Conservation (phyloP, 1,139 yeast species). For the Candida anutae region DNA sequence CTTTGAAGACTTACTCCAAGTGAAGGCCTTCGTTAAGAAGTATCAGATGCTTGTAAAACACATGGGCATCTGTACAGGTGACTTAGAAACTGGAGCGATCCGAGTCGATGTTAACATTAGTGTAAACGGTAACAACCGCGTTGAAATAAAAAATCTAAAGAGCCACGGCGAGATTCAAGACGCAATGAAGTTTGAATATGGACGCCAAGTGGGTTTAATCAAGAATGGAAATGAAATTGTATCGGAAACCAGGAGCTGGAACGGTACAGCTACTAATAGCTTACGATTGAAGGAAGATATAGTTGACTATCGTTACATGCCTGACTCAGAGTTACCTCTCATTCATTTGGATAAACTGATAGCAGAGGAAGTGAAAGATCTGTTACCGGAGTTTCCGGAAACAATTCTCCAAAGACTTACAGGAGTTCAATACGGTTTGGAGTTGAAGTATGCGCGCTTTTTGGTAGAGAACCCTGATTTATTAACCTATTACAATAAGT, state of each 20-base stretch:
- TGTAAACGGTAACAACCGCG: constrained; percentile 61
- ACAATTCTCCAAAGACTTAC: constrained; percentile 42
- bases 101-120: constrained; percentile 91
- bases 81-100: constrained; percentile 89
- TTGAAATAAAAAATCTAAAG: constrained; percentile 84
- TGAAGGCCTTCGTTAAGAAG: constrained; percentile 72
- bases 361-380: constrained; percentile 23
- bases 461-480: constrained; percentile 39
- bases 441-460: constrained; percentile 65
- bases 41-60: constrained; percentile 66
- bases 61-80: constrained; percentile 76
- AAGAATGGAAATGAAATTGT: constrained; percentile 20
- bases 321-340: constrained; percentile 81
- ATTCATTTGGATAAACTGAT: constrained; percentile 38
- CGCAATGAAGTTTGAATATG: constrained; percentile 71
- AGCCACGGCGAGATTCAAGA: constrained; percentile 73
- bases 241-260: constrained; percentile 91
- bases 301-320: constrained; percentile 86
- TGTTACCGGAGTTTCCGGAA: constrained; percentile 63
- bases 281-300: constrained; percentile 74
- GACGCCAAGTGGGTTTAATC: constrained; percentile 50
- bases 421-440: constrained; percentile 46
- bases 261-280: constrained; percentile 58
- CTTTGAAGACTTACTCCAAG: constrained; percentile 58
- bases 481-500: constrained; percentile 43